A percentile compares a stretch with the other conserved stretches of the same genome.
Evolutionary conservation across 2,329 filamentous ascomycete genomes (phyloP).

Genomic region (Pseudocercospora vitis): DNA sequence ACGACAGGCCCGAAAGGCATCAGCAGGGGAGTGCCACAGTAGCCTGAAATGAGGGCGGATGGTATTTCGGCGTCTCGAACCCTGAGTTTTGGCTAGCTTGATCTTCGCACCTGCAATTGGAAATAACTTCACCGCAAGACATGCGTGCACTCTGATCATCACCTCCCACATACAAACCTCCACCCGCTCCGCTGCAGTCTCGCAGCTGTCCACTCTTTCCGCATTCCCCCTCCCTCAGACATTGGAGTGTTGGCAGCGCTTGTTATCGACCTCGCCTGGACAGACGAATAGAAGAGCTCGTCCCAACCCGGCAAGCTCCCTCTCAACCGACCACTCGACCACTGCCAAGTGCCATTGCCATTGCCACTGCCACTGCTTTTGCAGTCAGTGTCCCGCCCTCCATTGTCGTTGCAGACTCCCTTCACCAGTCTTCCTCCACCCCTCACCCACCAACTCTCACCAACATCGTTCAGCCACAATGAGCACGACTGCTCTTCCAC

Average conservation of each 20-base stretch:
- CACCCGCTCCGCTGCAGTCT: not conserved
- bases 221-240: not conserved
- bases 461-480: slow-evolving; percentile 27
- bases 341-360: not conserved
- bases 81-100: no score
- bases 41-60: no score
- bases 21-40: not conserved
- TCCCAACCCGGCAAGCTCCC: not conserved
- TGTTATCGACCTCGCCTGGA: not conserved
- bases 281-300: not conserved
- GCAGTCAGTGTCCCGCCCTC: no score
- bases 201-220: not conserved
- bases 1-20: not conserved
- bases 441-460: not conserved
- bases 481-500: slow-evolving; percentile 57
- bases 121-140: not conserved
- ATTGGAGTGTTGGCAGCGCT: slow-evolving; percentile 2
- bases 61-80: no score
- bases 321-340: slow-evolving; percentile 3
- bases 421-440: not conserved
- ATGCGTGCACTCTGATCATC: not conserved
- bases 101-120: no score
- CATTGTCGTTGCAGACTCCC: no score
- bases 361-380: not conserved
- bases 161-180: not conserved